Evolutionary conservation across 2,329 filamentous ascomycete species (phyloP).

Genomic region (Sclerotinia trifoliorum): DNA sequence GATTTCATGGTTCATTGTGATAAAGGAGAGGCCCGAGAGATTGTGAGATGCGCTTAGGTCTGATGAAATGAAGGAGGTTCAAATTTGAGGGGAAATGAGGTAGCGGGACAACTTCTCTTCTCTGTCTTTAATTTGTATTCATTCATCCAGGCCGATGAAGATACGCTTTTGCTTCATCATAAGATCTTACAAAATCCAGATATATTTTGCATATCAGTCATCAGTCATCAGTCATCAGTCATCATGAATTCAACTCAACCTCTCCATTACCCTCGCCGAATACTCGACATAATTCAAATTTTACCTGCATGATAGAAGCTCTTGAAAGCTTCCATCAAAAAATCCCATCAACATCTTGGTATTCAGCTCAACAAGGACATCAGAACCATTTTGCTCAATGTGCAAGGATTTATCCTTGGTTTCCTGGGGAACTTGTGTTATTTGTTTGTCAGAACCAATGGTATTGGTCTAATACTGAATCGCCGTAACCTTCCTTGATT

Average conservation of each 20-base stretch:
- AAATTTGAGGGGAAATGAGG: not conserved
- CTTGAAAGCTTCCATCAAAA: not conserved
- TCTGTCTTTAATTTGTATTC: too few relatives aligned
- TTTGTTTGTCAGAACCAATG: not conserved
- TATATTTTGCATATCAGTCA: not conserved
- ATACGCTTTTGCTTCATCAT: not conserved
- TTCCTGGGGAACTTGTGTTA: not conserved
- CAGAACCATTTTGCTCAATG: not conserved
- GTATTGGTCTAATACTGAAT: not conserved
- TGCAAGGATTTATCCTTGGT: constrained; percentile 13
- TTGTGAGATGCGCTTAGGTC: not conserved
- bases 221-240: too few relatives aligned
- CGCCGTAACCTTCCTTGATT: constrained; percentile 11
- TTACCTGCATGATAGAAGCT: not conserved
- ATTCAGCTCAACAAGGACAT: constrained; percentile 15
- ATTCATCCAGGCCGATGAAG: not conserved
- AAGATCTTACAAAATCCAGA: not conserved
- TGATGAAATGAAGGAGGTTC: not conserved
- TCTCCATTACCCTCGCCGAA: not conserved
- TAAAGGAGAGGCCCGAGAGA: not conserved
- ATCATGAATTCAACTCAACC: not conserved
- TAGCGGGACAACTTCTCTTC: too few relatives aligned
- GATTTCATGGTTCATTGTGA: not conserved
- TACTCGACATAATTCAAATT: too few relatives aligned
- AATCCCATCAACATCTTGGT: not conserved